Conservation (phyloP, 2,329 filamentous ascomycete genomes). For the Pseudopithomyces chartarum region DNA sequence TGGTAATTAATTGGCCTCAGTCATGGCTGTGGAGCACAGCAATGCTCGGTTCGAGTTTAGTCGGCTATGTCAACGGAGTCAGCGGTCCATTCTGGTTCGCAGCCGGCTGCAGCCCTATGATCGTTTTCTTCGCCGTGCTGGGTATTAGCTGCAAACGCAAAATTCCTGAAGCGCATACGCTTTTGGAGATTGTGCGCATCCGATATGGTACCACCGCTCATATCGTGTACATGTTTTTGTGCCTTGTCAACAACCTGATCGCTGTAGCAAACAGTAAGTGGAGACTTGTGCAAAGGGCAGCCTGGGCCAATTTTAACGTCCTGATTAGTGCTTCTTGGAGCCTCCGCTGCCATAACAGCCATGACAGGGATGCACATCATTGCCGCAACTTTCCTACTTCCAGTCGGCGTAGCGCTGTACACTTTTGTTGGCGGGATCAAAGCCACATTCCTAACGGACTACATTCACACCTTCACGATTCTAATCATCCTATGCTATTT, state of each 20-base stretch:
- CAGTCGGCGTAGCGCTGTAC: slow-evolving; percentile 33
- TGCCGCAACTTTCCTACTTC: slow-evolving; percentile 54
- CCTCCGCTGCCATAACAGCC: slow-evolving; percentile 49
- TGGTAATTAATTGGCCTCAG: neutral
- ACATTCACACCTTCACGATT: slow-evolving; percentile 61
- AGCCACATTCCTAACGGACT: slow-evolving; percentile 54
- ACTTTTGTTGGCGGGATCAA: slow-evolving; percentile 22
- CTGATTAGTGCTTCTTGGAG: slow-evolving; percentile 51
- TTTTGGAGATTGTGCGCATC: slow-evolving; percentile 59
- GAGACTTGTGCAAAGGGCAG: no score
- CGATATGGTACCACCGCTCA: slow-evolving; percentile 56
- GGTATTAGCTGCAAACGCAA: slow-evolving; percentile 59
- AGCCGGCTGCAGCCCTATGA: slow-evolving; percentile 61
- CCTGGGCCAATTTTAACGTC: no score
- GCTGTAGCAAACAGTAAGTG: slow-evolving; percentile 53
- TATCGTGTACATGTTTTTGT: slow-evolving; percentile 58
- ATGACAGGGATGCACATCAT: slow-evolving; percentile 57
- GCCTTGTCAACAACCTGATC: slow-evolving; percentile 61
- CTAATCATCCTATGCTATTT: slow-evolving; percentile 59
- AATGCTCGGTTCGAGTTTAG: slow-evolving; percentile 50
- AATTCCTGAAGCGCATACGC: slow-evolving; percentile 60
- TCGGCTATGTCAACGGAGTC: slow-evolving; percentile 52
- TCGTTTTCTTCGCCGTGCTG: slow-evolving; percentile 59
- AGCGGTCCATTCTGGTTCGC: slow-evolving; percentile 62
- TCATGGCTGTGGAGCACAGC: slow-evolving; percentile 59